Conservation (phyloP, 495 filamentous ascomycete species). For the Parathielavia hyrcaniae region DNA sequence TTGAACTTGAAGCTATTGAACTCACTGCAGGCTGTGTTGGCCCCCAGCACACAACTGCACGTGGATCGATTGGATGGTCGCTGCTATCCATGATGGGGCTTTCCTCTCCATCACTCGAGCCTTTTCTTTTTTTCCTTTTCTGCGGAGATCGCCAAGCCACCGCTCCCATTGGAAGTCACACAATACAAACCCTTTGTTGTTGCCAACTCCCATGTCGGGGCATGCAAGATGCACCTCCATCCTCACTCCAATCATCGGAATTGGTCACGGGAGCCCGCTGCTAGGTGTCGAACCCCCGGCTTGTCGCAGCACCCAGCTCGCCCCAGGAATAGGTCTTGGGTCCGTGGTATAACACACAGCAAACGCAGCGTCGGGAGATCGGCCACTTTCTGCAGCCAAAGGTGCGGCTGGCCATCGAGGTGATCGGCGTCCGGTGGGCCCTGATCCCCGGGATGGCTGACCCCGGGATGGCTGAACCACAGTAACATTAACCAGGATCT, state of each 20-base stretch:
- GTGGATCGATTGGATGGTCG: not conserved
- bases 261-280: not conserved
- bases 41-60: not conserved
- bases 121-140: too few species aligned
- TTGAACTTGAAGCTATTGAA: too few species aligned
- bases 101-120: not conserved
- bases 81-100: not conserved
- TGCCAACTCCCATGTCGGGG: not conserved
- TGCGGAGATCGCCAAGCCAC: not conserved
- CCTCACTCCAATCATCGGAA: not conserved
- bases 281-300: not conserved
- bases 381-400: not conserved
- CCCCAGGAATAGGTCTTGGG: not conserved
- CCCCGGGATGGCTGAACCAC: not conserved
- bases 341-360: not conserved
- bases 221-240: conserved; percentile 1
- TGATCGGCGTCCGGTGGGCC: not conserved
- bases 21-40: too few species aligned
- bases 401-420: too few species aligned
- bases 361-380: not conserved
- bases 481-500: too few species aligned
- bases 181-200: not conserved
- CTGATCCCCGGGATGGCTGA: not conserved
- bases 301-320: conserved; percentile 1
- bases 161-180: not conserved